Evolutionary conservation across 108 stramenopile genomes (phyloP).

Genomic region (Parietichytrium sp.): DNA sequence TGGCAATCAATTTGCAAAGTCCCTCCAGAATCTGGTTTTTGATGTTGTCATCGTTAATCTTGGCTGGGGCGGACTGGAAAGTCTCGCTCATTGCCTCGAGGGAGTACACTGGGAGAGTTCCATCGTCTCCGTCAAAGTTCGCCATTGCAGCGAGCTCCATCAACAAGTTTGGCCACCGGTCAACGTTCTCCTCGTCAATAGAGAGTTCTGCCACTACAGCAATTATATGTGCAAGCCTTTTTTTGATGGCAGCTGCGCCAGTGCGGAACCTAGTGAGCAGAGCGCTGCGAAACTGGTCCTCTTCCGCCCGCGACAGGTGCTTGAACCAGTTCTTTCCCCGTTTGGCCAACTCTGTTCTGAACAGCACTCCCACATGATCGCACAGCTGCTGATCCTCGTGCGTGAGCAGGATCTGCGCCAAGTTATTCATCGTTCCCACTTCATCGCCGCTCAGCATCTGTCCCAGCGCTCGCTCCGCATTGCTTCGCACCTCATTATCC

Average conservation of each 20-base stretch:
- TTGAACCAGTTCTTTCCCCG: constrained; percentile 10
- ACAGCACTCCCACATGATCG: constrained; percentile 27
- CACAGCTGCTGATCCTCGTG: background rate
- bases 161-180: background rate
- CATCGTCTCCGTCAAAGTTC: background rate
- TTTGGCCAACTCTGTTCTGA: background rate
- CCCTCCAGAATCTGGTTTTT: background rate
- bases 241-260: background rate
- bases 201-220: background rate
- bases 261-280: background rate
- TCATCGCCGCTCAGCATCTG: constrained; percentile 17
- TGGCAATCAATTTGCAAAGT: background rate
- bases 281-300: background rate
- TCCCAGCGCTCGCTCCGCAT: background rate
- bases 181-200: background rate
- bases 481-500: constrained; percentile 3
- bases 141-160: background rate
- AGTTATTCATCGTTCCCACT: constrained; percentile 1
- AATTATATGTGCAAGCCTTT: constrained; percentile 5
- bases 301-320: background rate
- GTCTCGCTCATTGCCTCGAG: background rate
- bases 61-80: background rate
- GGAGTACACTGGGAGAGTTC: background rate
- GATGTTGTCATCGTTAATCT: background rate
- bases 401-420: constrained; percentile 20